Base-by-base conservation (phyloP, 1,139 yeast species). In the Lodderomyces margitis region DNA sequence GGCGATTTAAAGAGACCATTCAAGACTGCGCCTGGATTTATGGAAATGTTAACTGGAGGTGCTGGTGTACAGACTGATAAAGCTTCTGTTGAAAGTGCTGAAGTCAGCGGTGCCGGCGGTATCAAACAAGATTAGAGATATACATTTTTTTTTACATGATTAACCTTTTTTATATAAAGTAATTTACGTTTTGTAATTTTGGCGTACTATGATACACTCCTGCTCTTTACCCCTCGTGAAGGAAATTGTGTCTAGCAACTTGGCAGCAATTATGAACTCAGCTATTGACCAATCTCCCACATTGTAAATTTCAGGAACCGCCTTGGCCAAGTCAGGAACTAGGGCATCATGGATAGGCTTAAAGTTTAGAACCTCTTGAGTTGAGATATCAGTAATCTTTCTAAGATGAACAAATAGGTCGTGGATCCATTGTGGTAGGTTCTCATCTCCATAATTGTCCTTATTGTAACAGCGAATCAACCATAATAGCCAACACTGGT, bases 1-100 rank as follows among this genome's bases (percentile, higher is more conserved):
- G 98, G 98, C 54, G 96, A 87, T 58, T 81, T 89, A 68, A 87
- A 89, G 80, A 86, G 99, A 75, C 99, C 99, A 35, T 92, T 94
- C 83, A 87, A 88, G 76, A 78, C 88, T 46, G 81, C 92, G 43
- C 84, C 92, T 39, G 70, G 92, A 68, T 80, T 92, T 58, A 81
- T 89, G 57, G 81, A 76, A 47, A 76, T 85, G 44, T 77, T 83
- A 52, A 81, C 81, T 50, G 81, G 80, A 46, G 75, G 71, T 47
- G 75, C 70, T 46, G 58, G 57, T 41, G 83, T 78, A 56, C 80
- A 81, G 70, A 85, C 95, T 51, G 96, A 88, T 68, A 87, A 88
- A 75, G 84, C 85, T 57, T 71, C 95, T 35, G 83, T 91, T 55
- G 92, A 85, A 58, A 78, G 77, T 55, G 95, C 95, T 48, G 98